Conservation (phyloP, 1,284 basidiomycete species). For the Wolfiporia cocos region DNA sequence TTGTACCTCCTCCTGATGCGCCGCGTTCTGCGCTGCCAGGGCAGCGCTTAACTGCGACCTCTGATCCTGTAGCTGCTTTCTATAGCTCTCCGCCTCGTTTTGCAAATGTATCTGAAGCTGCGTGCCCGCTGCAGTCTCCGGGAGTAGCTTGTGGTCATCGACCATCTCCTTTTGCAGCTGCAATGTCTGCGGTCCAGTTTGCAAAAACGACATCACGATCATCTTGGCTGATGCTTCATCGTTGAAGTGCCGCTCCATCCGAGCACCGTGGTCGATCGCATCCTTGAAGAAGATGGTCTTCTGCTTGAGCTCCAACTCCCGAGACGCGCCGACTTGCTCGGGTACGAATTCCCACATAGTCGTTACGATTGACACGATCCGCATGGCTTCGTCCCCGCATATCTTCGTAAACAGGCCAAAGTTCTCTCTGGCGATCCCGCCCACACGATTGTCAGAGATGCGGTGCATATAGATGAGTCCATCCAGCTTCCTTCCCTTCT, state of each 20-base stretch:
- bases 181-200: conserved; percentile 2
- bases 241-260: conserved; percentile 9
- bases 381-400: conserved; percentile 41
- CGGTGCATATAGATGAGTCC: conserved; percentile 52
- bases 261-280: conserved; percentile 10
- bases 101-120: conserved; percentile 7
- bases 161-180: conserved; percentile 10
- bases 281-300: conserved; percentile 11
- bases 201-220: conserved; percentile 2
- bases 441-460: conserved; percentile 44
- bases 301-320: conserved; percentile 1
- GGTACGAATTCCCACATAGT: conserved; percentile 22
- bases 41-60: conserved; percentile 7
- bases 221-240: conserved; percentile 4
- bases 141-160: conserved; percentile 4
- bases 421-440: conserved; percentile 41
- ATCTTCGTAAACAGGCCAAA: conserved; percentile 44
- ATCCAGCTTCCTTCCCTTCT: conserved; percentile 31
- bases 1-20: conserved; percentile 5
- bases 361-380: conserved; percentile 21
- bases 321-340: not conserved
- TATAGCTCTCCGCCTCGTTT: conserved; percentile 6
- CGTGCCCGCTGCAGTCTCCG: conserved; percentile 5
- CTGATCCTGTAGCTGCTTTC: conserved; percentile 5
- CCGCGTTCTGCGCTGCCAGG: conserved; percentile 3